phyloP scores from a whole-genome alignment of 2,329 filamentous ascomycete genomes.

The Lachnellula arida region DNA sequence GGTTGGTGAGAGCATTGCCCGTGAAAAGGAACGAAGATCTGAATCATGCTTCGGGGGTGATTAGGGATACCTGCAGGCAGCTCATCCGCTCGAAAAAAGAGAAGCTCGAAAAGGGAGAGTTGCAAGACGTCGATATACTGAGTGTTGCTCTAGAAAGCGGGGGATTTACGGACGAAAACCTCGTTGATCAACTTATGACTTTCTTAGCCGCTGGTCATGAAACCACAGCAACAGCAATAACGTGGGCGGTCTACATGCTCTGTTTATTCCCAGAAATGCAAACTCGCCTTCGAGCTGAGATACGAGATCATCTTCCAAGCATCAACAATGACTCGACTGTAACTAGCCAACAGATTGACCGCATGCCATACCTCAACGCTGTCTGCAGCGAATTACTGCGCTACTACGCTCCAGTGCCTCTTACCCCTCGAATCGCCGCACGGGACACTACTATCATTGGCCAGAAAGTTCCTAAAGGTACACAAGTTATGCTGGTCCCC shows the following conservation, averaged over 20 bases:
- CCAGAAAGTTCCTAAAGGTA: constrained; percentile 64
- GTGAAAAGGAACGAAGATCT: constrained; percentile 66
- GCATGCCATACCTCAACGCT: constrained; percentile 73
- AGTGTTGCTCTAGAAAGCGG: constrained; percentile 74
- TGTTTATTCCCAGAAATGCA: constrained; percentile 62
- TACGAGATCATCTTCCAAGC: constrained; percentile 56
- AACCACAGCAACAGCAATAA: constrained; percentile 70
- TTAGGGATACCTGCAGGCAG: constrained; percentile 62
- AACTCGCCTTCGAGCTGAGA: constrained; percentile 60
- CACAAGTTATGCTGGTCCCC: constrained; percentile 59
- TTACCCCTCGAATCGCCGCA: constrained; percentile 63
- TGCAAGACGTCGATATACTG: constrained; percentile 65
- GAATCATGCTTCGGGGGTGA: constrained; percentile 47
- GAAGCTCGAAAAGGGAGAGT: constrained; percentile 45
- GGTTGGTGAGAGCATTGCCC: constrained; percentile 60
- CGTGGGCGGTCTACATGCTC: constrained; percentile 72
- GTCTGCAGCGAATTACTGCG: constrained; percentile 75
- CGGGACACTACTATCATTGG: constrained; percentile 62
- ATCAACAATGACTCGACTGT: constrained; percentile 39
- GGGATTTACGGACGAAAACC: constrained; percentile 69
- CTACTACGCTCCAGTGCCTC: constrained; percentile 64
- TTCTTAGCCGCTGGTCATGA: constrained; percentile 62
- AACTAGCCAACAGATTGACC: constrained; percentile 58
- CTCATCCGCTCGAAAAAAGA: constrained; percentile 68
- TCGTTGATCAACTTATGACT: constrained; percentile 88